Evolutionary conservation across 306 rosid species (phyloP).

Genomic region (Vigna unguiculata): DNA sequence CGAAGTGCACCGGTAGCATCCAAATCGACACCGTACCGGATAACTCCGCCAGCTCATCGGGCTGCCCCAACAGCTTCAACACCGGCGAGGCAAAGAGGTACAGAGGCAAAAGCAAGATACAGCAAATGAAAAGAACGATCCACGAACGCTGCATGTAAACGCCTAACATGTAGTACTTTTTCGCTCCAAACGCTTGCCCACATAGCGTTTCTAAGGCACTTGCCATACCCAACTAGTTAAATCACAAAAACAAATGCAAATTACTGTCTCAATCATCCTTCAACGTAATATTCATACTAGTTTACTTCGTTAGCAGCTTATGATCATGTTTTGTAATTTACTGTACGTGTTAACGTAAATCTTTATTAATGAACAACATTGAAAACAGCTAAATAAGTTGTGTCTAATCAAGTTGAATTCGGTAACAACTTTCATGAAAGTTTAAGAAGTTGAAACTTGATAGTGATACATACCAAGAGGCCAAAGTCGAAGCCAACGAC

Average conservation of each 20-base stretch:
- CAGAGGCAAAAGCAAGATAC: conserved; percentile 64
- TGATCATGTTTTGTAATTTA: too few species aligned
- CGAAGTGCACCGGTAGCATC: conserved; percentile 70
- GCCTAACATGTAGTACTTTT: conserved; percentile 78
- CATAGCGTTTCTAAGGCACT: conserved; percentile 85
- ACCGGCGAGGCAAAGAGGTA: conserved; percentile 64
- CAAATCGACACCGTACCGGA: conserved; percentile 57
- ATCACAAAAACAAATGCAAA: background rate
- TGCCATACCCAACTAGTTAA: conserved; percentile 80
- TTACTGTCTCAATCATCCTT: background rate
- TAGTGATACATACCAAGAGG: conserved; percentile 61
- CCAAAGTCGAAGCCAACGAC: conserved; percentile 75
- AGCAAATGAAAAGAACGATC: conserved; percentile 68
- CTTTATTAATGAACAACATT: background rate
- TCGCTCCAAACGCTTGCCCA: conserved; percentile 90
- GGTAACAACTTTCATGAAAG: too few species aligned
- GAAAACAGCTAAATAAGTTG: background rate
- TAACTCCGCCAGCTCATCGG: conserved; percentile 62
- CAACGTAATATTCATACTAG: too few species aligned
- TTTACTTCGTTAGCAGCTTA: too few species aligned
- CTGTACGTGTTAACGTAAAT: background rate
- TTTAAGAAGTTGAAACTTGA: background rate
- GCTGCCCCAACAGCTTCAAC: conserved; percentile 69
- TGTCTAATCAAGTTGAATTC: too few species aligned
- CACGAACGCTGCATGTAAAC: conserved; percentile 89